Evolutionary conservation across 768 basidiomycete species (phyloP).

Genomic region (Panaeolus cyanescens): DNA sequence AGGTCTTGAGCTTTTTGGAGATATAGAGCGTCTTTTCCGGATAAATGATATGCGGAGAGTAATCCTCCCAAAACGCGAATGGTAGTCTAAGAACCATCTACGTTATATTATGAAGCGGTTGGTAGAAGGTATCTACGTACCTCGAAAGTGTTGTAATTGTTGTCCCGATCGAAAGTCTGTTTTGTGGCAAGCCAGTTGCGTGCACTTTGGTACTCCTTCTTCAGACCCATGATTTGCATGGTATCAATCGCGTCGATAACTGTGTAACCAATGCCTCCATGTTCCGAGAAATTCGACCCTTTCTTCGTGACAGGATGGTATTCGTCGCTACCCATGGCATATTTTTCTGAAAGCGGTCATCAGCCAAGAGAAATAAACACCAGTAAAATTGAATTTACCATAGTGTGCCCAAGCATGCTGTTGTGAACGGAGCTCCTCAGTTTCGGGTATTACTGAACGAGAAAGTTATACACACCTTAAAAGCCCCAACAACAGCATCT

Average conservation of each 20-base stretch:
- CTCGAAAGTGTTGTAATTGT: constrained; percentile 87
- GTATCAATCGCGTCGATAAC: constrained; percentile 89
- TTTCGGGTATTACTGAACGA: neutral
- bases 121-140: constrained; percentile 63
- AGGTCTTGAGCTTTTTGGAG: constrained; percentile 81
- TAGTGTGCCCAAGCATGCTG: constrained; percentile 90
- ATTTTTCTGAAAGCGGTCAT: constrained; percentile 57
- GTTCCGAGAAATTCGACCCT: constrained; percentile 77
- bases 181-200: constrained; percentile 74
- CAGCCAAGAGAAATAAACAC: neutral
- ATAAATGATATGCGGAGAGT: constrained; percentile 84
- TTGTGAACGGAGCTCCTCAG: constrained; percentile 9
- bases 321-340: constrained; percentile 93
- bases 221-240: constrained; percentile 84
- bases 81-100: constrained; percentile 70
- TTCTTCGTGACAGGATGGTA: constrained; percentile 80
- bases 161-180: constrained; percentile 81
- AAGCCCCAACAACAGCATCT: constrained; percentile 74
- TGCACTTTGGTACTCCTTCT: constrained; percentile 79
- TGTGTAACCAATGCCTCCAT: constrained; percentile 88
- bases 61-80: constrained; percentile 93
- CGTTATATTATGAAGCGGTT: constrained; percentile 59
- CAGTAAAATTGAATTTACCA: constrained; percentile 45
- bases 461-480: constrained; percentile 55
- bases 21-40: constrained; percentile 67